Evolutionary conservation across 2,329 filamentous ascomycete species (phyloP).

Genomic region (Lasiodiplodia theobromae): DNA sequence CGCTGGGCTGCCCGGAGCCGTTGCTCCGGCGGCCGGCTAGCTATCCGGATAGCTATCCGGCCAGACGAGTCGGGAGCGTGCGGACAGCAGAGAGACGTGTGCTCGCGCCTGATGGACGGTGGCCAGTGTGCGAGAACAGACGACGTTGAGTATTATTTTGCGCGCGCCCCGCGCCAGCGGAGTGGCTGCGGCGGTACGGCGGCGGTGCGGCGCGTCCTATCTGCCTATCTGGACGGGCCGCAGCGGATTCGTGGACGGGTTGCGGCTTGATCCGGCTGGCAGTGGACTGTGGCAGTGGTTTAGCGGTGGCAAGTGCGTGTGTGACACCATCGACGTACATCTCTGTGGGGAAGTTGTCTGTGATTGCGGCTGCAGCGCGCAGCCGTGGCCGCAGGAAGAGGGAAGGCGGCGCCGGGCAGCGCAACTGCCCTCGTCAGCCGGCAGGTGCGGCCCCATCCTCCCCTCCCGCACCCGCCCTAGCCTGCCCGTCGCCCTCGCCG

Average conservation of each 20-base stretch:
- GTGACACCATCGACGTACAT: slow-evolving; percentile 27
- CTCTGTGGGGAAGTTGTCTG: slow-evolving; percentile 26
- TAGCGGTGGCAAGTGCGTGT: slow-evolving; percentile 20
- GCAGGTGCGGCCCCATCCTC: slow-evolving; percentile 17
- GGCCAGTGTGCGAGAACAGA: slow-evolving; percentile 21
- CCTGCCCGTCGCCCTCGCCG: slow-evolving; percentile 3
- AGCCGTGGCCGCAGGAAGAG: slow-evolving; percentile 5
- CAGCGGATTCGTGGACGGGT: neutral
- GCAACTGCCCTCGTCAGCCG: neutral
- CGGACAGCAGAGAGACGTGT: slow-evolving; percentile 12
- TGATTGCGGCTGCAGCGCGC: slow-evolving; percentile 26
- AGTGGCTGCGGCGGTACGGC: slow-evolving; percentile 21
- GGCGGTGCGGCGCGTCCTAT: slow-evolving; percentile 18
- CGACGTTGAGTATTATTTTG: neutral
- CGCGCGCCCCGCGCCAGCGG: slow-evolving; percentile 7
- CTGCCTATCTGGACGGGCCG: slow-evolving; percentile 24
- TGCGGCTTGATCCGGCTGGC: slow-evolving; percentile 16
- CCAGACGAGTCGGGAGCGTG: slow-evolving; percentile 9
- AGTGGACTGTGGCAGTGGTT: neutral
- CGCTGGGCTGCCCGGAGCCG: slow-evolving; percentile 6
- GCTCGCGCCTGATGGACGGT: slow-evolving; percentile 18
- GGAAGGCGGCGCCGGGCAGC: neutral
- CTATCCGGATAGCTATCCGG: slow-evolving; percentile 27
- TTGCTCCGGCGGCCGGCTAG: slow-evolving; percentile 23
- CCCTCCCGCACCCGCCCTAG: slow-evolving; percentile 16